Evolutionary conservation across 129 eudicot genomes (phyloP).

Genomic region (Lactuca sativa): DNA sequence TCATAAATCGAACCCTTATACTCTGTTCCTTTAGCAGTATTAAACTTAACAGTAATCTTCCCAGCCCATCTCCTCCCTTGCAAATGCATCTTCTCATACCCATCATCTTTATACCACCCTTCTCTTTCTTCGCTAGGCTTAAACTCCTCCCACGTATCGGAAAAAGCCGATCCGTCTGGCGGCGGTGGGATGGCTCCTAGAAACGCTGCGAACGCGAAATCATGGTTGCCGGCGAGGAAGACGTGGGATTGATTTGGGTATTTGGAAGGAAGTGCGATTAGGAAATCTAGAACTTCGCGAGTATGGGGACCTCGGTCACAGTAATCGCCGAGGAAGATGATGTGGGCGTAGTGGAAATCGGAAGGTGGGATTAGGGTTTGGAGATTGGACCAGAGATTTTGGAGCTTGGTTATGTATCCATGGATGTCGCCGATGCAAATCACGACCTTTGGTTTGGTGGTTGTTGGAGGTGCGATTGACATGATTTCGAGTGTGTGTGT

Average conservation of each 20-base stretch:
- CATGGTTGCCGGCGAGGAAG: slow-evolving; percentile 82
- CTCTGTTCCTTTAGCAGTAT: slow-evolving; percentile 58
- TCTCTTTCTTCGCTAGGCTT: slow-evolving; percentile 64
- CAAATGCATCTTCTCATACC: slow-evolving; percentile 79
- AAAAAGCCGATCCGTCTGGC: slow-evolving; percentile 46
- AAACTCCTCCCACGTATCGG: slow-evolving; percentile 69
- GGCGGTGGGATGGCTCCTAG: slow-evolving; percentile 66
- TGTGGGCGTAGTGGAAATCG: slow-evolving; percentile 23
- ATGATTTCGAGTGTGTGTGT: neutral
- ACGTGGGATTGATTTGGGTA: slow-evolving; percentile 83
- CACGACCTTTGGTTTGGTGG: slow-evolving; percentile 15
- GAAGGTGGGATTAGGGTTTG: slow-evolving; percentile 24
- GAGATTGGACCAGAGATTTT: slow-evolving; percentile 41
- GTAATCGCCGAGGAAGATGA: slow-evolving; percentile 85
- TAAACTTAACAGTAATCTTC: slow-evolving; percentile 39
- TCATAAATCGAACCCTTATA: slow-evolving; percentile 73
- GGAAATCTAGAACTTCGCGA: slow-evolving; percentile 58
- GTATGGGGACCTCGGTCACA: slow-evolving; percentile 85
- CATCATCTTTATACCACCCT: slow-evolving; percentile 75
- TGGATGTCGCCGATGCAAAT: slow-evolving; percentile 45
- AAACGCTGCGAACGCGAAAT: slow-evolving; percentile 76
- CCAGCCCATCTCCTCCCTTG: slow-evolving; percentile 93
- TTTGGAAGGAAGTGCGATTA: slow-evolving; percentile 56
- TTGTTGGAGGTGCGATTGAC: neutral
- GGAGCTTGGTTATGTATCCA: slow-evolving; percentile 38